Evolutionary conservation across 139 green algal genomes (phyloP), one percentile per base, ranked within the genome.

Genomic region (Picochlorum sp.): DNA sequence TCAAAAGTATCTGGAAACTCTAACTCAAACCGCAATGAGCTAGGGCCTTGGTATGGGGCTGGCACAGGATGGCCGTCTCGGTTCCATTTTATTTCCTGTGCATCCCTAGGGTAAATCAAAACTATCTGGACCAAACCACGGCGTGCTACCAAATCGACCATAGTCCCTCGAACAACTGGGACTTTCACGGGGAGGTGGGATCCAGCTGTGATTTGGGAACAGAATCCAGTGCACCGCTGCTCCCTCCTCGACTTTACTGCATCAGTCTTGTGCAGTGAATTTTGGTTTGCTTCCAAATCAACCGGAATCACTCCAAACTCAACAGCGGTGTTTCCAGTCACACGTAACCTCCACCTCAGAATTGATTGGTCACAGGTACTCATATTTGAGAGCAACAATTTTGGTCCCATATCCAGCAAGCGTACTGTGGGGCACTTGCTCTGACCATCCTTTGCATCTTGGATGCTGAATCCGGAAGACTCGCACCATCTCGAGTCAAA

Each of bases 271-370:
- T 83, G 76, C 57, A 83, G 74, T 13, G 76, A 65, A 8, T 65
- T 76, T 37, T 65, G 69, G 24, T 16, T 50, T 21, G 44, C 49
- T 66, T 66, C 34, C 47, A 58, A 21, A 41, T 32, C 54, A 7
- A 69, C 69, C 2, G 81, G 81, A 20, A 87, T 64, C 6, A 83
- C 69, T 0, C 81, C 81, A 83, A 87, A 86, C 60, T 87, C 81
- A 38, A 87, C 79, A 21, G 81, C 81, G 45, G 80, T 86, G 80
- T 87, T 87, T 50, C 81, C 81, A 3, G 67, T 59, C 23, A 87
- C 81, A 20, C 65, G 65, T 45, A 87, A 54, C 14, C 68, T 62
- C 81, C 81, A 86, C 13, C 76, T 74, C 60, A 91, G 72, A 20
- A 85, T 20, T 7, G 65, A 64, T 30, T 78, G 62, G 23, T 84